Evolutionary conservation across 2,329 filamentous ascomycete species (phyloP).

Genomic region (Cytospora paraplurivora): DNA sequence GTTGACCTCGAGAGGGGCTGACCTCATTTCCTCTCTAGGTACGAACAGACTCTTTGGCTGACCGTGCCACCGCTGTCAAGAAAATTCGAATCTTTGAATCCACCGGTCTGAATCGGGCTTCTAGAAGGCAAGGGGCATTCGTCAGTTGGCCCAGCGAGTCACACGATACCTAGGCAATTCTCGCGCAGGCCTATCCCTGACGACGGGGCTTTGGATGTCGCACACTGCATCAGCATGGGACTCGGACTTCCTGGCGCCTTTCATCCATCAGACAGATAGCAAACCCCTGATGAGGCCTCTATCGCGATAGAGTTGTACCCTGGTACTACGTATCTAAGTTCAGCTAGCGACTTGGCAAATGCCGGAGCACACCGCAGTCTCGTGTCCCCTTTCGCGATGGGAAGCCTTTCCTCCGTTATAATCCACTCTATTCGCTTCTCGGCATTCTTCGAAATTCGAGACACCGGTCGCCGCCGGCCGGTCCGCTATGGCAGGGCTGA

Average conservation of each 20-base stretch:
- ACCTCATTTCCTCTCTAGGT: neutral
- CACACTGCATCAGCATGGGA: neutral
- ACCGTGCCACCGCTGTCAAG: slow-evolving; percentile 1
- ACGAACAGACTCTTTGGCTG: neutral
- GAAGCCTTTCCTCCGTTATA: neutral
- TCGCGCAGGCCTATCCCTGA: slow-evolving; percentile 20
- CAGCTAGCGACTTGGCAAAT: neutral
- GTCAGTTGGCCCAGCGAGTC: slow-evolving; percentile 4
- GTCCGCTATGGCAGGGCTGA: neutral
- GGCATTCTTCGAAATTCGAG: neutral
- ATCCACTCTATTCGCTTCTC: neutral
- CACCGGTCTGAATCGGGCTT: slow-evolving; percentile 11
- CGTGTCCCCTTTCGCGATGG: neutral
- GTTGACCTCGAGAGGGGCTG: neutral
- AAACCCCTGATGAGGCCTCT: neutral
- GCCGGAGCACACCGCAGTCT: neutral
- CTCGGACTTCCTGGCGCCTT: neutral
- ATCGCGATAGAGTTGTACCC: neutral
- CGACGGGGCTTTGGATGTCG: neutral
- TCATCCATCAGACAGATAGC: slow-evolving; percentile 11
- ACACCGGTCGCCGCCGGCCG: slow-evolving; percentile 1
- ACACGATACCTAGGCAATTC: slow-evolving; percentile 4
- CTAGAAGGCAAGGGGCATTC: slow-evolving; percentile 7
- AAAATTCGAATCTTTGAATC: neutral
- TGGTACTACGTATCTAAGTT: too few relatives aligned